Evolutionary conservation across 2,329 filamentous ascomycete genomes (phyloP), one percentile per base, ranked within the genome.

Genomic region (Phyllosticta citriasiana): DNA sequence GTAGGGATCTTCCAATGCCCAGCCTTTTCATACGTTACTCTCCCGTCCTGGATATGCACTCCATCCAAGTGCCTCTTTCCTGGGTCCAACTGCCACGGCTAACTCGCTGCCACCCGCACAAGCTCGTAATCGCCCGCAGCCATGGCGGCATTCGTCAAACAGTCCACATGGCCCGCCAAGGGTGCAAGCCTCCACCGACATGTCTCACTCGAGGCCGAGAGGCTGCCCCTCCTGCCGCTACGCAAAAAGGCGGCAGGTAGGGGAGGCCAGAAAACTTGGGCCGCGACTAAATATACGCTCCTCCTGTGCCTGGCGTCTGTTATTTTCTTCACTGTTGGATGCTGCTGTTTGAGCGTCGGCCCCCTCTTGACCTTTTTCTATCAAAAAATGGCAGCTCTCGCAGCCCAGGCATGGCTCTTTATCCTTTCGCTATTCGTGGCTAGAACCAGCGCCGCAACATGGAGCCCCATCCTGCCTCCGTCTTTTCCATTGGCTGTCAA

Each of bases 401-500:
- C n/a, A 19, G 51, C 25, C 24, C 55, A 57, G 30, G 10, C 57
- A 51, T 55, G 51, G 55, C 55, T 61, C 50, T 25, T 59, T 22
- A 3, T 61, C 14, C 52, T 47, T 25, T 56, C 56, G 6, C 40
- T 63, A 9, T 53, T 63, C n/a, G 53, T 27, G 30, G 47, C 53
- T 27, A 47, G 40, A 27, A 56, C 52, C 57, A 55, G 50, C 19
- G 60, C 59, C 19, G 55, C 57, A 51, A 61, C 52, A 22, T 69
- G 66, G 56, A 64, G 67, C 5, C 70, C 70, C 55, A 62, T 71
- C 4, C 63, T 69, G 25, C 75, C 76, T 8, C 76, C 76, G 4
- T 77, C 76, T 1, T 78, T 77, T 64, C 76, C 76, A 2, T 64
- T 78, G 54, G 76, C 76, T 9, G 76, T 78, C 16, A 72, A 73